Evolutionary conservation across 2,329 filamentous ascomycete genomes (phyloP), one percentile per base, ranked within the genome.

Genomic region (Talaromyces sp.): DNA sequence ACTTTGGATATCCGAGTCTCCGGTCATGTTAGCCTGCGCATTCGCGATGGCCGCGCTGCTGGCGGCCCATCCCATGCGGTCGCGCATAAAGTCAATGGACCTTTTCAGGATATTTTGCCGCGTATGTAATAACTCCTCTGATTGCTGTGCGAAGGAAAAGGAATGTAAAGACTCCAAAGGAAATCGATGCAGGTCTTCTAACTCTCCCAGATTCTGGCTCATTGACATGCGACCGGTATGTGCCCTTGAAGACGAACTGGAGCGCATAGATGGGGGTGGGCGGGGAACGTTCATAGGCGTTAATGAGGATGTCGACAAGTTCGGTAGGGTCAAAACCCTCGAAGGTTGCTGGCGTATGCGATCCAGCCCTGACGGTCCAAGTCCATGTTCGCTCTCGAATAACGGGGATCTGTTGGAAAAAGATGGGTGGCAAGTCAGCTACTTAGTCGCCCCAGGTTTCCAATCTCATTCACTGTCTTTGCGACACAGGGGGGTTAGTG

Each of bases 111-210:
- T 88, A 78, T 91, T 96, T 71, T 97, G 92, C 49, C 94, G 88
- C 70, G 85, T 96, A 70, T 96, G 90, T 51, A 97, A 81, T 57
- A 91, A 86, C 57, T 97, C 93, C 67, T 96, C 92, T 3, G 92
- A 93, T 73, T 96, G 92, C 63, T 96, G 90, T 36, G 94, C 91
- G 72, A 99, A 99, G 11, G 93, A 97, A 76, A 99, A 99, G 1
- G 94, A 99, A 74, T 99, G 94, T 42, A 99, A 79, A 5, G 94
- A 99, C 70, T 99, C 94, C 63, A 90, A 91, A 1, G 94, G 93
- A 70, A 99, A 99, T 46, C 92, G 87, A 41, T 87, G 87, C 41
- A 99, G 83, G 69, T 99, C 94, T 77, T 97, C 94, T 37, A 89
- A 66, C 6, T 77, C 84, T 20, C 91, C 90, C 19, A 91, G 91